Evolutionary conservation across 306 rosid genomes (phyloP), one percentile per base, ranked within the genome.

Genomic region (Quercus parvula): DNA sequence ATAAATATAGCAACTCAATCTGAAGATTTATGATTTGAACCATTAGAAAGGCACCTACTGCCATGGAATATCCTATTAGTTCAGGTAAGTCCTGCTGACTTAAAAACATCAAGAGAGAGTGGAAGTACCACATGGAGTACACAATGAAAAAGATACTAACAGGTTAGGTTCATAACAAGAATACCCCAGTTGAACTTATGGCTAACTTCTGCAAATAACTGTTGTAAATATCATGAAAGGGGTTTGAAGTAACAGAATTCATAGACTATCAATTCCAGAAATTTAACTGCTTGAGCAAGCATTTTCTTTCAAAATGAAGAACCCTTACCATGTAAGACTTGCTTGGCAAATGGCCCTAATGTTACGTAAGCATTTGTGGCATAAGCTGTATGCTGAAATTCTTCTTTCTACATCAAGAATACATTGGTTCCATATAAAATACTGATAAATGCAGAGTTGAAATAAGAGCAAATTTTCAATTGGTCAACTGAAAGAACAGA

Each of bases 341-440:
- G 97, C 78, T 79, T 89, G 76, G 94, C 88, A 70, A 94, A 74
- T 25, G 94, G 91, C 63, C 97, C 97, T 31, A 85, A 7, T 10
- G 94, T 74, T 62, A 94, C 81, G 41, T 94, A 94, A 27, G 98
- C 94, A 86, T 94, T 94, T 54, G 97, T 94, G 35, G 97, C 58
- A 85, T 91, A 94, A 78, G 97, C 86, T 79, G 98, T 92, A 85
- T 94, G 98, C 87, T 94, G 98, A 87, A 86, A 94, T 77, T 94
- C 98, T 88, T 94, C 98, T 88, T 91, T 94, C 98, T 94, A 73
- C 88, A 87, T 74, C 55, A 78, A 81, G 54, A 84, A 86, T 75
- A 81, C 33, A 73, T 7, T 56, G 54, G 24, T 66, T 75, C 49
- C 22, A 77, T 38, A 70, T 83, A 57, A 82, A 25, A 86, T 83